Evolutionary conservation across 2,329 filamentous ascomycete genomes (phyloP).

Genomic region (Capronia epimyces): DNA sequence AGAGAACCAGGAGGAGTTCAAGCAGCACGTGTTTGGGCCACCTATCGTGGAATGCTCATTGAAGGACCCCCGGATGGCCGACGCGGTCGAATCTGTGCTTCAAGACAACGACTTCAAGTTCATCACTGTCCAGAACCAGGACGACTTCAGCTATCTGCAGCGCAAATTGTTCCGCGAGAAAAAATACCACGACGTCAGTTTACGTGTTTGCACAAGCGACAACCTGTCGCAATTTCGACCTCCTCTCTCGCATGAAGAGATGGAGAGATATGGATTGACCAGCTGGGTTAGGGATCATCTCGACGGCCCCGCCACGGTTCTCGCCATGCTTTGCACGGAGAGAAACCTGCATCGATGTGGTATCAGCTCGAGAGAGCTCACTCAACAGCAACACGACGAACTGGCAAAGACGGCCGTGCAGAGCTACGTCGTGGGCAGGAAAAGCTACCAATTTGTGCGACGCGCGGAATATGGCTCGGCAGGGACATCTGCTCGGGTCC

Average conservation of each 20-base stretch:
- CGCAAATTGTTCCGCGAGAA: slow-evolving; percentile 58
- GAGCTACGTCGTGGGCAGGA: slow-evolving; percentile 64
- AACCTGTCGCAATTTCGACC: slow-evolving; percentile 52
- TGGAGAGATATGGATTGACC: slow-evolving; percentile 62
- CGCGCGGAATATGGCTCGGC: slow-evolving; percentile 74
- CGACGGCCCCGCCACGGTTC: slow-evolving; percentile 71
- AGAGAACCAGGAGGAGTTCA: slow-evolving; percentile 62
- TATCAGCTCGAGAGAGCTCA: slow-evolving; percentile 59
- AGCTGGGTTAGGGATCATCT: slow-evolving; percentile 75
- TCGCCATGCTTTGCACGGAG: slow-evolving; percentile 81
- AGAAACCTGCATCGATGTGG: slow-evolving; percentile 63
- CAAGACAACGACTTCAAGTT: slow-evolving; percentile 50
- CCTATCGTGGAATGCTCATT: slow-evolving; percentile 74
- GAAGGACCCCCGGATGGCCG: slow-evolving; percentile 63
- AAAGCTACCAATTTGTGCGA: slow-evolving; percentile 60
- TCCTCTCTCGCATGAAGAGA: slow-evolving; percentile 52
- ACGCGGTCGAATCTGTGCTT: slow-evolving; percentile 56
- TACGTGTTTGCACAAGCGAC: slow-evolving; percentile 47
- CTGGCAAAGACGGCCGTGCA: slow-evolving; percentile 56
- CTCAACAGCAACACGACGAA: slow-evolving; percentile 61
- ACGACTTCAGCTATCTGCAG: slow-evolving; percentile 70
- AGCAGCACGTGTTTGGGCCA: slow-evolving; percentile 72
- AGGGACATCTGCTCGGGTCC: slow-evolving; percentile 65
- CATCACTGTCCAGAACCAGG: slow-evolving; percentile 69
- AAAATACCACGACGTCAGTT: slow-evolving; percentile 63